Evolutionary conservation across 257 asterid species (phyloP), one percentile per base, ranked within the genome.

Genomic region (Lantana camara): DNA sequence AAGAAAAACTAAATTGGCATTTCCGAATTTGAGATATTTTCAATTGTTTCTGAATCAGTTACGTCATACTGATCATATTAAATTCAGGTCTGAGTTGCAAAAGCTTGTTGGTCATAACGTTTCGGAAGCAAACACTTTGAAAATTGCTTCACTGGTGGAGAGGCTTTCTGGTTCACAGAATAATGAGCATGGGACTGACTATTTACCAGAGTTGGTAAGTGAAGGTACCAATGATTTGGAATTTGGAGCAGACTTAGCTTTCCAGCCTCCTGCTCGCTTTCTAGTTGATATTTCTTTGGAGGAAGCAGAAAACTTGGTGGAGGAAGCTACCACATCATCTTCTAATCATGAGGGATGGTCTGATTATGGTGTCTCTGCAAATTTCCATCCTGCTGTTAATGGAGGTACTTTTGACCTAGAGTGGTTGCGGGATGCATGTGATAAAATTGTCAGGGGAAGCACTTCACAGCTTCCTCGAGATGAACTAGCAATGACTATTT

Each of bases 401-500:
- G 84, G 72, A 56, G 80, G 76, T 64, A 81, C 70, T 53, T 85
- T 80, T 81, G 94, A 87, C 80, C 82, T 93, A 38, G 88, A 75
- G 60, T 93, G 99, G 99, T 73, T 93, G 86, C 76, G 86, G 73
- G 82, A 83, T 78, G 92, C 88, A 61, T 93, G 96, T 60, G 89
- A 83, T 50, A 79, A 71, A 80, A 90, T 93, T 77, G 87, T 85
- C 45, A 61, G 70, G 54, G 82, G 60, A 74, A 90, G 90, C 80
- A 67, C 86, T 60, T 87, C 99, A 13, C 96, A 84, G 77, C 90
- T 93, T 67, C 83, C 99, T 67, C 85, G 76, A 48, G 99, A 93
- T 85, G 99, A 93, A 72, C 80, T 93, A 57, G 99, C 99, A 64
- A 90, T 93, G 94, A 79, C 97, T 68, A 85, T 90, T 73, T 93